These are phyloP conservation scores for Macrophomina pseudophaseolina DNA, from an alignment of 2,329 filamentous ascomycete genomes.

Conservation along the genomic window DNA sequence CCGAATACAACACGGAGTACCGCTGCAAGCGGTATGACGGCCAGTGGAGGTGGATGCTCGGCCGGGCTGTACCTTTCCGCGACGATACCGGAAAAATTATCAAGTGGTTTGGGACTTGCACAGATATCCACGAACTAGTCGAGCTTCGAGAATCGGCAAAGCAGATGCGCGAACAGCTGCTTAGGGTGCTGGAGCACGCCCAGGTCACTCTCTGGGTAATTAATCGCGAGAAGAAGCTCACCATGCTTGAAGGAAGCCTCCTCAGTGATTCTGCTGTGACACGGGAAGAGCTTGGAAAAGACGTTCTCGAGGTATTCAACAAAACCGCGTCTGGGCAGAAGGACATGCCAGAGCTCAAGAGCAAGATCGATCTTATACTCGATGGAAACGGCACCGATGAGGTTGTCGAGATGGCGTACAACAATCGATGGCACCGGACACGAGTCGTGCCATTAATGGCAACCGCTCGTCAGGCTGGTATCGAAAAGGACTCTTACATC, in stretches of 20 bases:
- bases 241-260: constrained; percentile 72
- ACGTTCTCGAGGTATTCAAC: constrained; percentile 68
- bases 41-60: constrained; percentile 80
- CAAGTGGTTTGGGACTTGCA: constrained; percentile 83
- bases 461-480: constrained; percentile 59
- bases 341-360: constrained; percentile 52
- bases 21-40: constrained; percentile 70
- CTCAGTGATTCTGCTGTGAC: constrained; percentile 43
- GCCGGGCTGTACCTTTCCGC: constrained; percentile 70
- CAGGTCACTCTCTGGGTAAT: constrained; percentile 78
- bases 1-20: constrained; percentile 73
- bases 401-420: constrained; percentile 65
- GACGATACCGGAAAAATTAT: constrained; percentile 71
- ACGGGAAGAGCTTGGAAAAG: constrained; percentile 58
- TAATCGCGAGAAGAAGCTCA: constrained; percentile 65
- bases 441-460: constrained; percentile 70
- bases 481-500: constrained; percentile 59
- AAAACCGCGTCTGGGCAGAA: constrained; percentile 32
- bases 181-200: constrained; percentile 75
- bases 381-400: constrained; percentile 65
- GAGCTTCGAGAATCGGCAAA: constrained; percentile 70
- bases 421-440: constrained; percentile 72
- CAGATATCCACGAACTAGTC: constrained; percentile 77
- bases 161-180: constrained; percentile 70
- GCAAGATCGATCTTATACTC: constrained; percentile 68